Evolutionary conservation across 495 filamentous ascomycete genomes (phyloP), one percentile per base, ranked within the genome.

Genomic region (Endocarpon pusillum): DNA sequence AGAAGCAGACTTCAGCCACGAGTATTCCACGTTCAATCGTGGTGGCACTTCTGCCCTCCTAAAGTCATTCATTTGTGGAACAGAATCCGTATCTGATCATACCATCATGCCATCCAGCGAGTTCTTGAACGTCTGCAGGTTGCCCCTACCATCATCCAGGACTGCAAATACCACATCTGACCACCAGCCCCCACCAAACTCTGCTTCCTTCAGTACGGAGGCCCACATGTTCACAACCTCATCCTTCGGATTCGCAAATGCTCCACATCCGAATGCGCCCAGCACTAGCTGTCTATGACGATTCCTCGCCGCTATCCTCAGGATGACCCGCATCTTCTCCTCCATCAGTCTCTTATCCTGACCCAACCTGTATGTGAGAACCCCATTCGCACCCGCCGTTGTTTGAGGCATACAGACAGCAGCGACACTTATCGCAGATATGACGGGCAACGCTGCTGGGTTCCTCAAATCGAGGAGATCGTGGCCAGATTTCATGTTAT

Each of bases 261-360:
- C 69, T 1, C 73, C 75, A 37, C 76, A 81, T 1, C 78, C 78
- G 50, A 79, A 54, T 0, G 75, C 75, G 0, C 77, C 75, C 2
- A 80, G 58, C 9, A 79, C 64, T 9, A 80, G 42, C 45, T 57
- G 54, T 10, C 58, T 52, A 43, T 75, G 71, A 7, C 54, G 57
- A 16, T 63, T 56, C 3, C 42, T 35, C 6, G 55, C 72, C 12
- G 69, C 64, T 14, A 75, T 51, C 2, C 71, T 60, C 17, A 79
- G 54, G 17, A 61, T 55, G 25, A 67, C 32, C 18, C 71, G 53
- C 52, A 80, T 75, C 46, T 78, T 80, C 10, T 52, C 48, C 37
- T 64, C 54, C 45, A 64, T 74, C 6, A 61, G 32, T 0, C 67
- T 59, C 15, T 62, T 51, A 39, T 77, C 67, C 1, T 21, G 32